Evolutionary conservation across 768 basidiomycete genomes (phyloP).

Genomic region (Lentinula sp.): DNA sequence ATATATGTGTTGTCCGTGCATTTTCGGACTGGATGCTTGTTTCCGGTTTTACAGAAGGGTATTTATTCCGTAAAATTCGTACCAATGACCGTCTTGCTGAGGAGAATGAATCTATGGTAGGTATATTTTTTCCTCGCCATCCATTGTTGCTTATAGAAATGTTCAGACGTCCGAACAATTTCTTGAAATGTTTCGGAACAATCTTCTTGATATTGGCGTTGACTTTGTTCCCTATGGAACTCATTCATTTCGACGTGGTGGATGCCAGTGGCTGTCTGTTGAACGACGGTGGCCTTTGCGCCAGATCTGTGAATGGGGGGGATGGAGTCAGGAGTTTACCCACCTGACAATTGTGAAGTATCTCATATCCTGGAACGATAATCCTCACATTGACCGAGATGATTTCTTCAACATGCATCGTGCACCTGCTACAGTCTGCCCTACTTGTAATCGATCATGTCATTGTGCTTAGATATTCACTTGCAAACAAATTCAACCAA

Average conservation of each 20-base stretch:
- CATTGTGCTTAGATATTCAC: slow-evolving; percentile 12
- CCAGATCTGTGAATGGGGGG: too few relatives aligned
- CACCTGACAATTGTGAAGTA: too few relatives aligned
- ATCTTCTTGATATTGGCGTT: slow-evolving; percentile 20
- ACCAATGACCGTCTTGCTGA: slow-evolving; percentile 6
- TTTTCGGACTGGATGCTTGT: slow-evolving; percentile 9
- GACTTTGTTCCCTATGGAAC: slow-evolving; percentile 9
- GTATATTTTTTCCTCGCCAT: too few relatives aligned
- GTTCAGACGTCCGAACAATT: slow-evolving; percentile 19
- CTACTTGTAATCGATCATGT: slow-evolving; percentile 15
- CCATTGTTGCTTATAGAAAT: too few relatives aligned
- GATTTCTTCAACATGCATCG: slow-evolving; percentile 19
- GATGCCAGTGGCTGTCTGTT: too few relatives aligned
- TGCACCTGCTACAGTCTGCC: slow-evolving; percentile 8
- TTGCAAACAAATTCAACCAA: too few relatives aligned
- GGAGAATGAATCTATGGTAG: neutral
- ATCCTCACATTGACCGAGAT: neutral
- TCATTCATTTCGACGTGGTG: too few relatives aligned
- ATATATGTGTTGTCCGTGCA: slow-evolving; percentile 14
- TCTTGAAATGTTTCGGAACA: slow-evolving; percentile 19
- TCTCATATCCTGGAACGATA: too few relatives aligned
- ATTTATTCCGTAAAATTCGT: slow-evolving; percentile 8
- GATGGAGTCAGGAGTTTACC: too few relatives aligned
- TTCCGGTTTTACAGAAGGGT: slow-evolving; percentile 5
- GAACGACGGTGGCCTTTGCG: too few relatives aligned